Conservation (phyloP, 306 rosid species). For the Leucaena leucocephala region DNA sequence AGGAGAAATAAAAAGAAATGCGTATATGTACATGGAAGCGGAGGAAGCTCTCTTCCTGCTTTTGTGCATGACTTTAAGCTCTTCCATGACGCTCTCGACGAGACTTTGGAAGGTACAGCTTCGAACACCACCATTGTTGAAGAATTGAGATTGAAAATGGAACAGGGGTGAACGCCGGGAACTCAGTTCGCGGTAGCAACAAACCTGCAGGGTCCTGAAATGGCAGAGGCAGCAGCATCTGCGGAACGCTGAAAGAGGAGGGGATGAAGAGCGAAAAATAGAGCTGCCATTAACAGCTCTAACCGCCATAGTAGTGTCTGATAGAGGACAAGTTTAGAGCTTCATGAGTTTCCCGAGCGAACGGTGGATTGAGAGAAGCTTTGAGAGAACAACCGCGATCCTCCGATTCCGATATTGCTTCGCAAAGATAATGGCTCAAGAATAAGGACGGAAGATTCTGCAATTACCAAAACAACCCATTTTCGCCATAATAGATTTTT, state of each 20-base stretch:
- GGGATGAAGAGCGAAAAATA: constrained; percentile 56
- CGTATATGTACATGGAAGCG: constrained; percentile 53
- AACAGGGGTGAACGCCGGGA: constrained; percentile 17
- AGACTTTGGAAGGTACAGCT: constrained; percentile 59
- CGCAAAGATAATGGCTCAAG: neutral
- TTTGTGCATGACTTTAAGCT: constrained; percentile 54
- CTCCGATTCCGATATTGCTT: neutral
- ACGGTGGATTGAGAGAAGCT: neutral
- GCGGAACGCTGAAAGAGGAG: constrained; percentile 57
- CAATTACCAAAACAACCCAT: neutral
- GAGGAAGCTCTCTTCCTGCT: constrained; percentile 53
- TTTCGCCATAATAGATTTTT: neutral
- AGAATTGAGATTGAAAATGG: constrained; percentile 31
- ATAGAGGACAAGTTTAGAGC: constrained; percentile 26
- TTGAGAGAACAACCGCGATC: neutral
- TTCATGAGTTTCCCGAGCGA: constrained; percentile 15
- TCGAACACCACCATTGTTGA: constrained; percentile 45
- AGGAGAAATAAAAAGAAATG: neutral
- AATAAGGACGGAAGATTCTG: neutral
- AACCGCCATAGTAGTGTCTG: constrained; percentile 55
- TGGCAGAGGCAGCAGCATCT: constrained; percentile 45
- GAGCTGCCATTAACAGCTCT: constrained; percentile 67
- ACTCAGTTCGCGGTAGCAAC: constrained; percentile 34
- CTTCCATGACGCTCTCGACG: constrained; percentile 67
- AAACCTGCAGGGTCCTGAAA: constrained; percentile 36